Conservation (phyloP, 1,139 yeast species). For the Entelexis paramagnoliae region DNA sequence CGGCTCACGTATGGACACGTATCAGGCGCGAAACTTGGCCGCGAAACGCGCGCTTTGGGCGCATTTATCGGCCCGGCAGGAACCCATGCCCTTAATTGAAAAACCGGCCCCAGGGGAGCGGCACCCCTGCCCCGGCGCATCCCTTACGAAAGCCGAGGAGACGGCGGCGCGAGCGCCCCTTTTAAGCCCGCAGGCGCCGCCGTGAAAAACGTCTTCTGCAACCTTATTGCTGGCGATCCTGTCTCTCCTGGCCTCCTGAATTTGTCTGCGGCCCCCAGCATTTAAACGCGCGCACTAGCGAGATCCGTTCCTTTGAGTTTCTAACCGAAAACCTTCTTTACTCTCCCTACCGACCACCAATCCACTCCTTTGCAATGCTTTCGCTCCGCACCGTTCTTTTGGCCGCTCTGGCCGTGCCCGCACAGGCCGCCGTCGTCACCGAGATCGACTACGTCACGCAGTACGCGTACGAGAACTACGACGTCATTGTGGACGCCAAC, state of each 20-base stretch:
- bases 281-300: not conserved
- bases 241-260: not conserved
- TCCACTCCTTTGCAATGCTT: conserved; percentile 2
- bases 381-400: conserved; percentile 7
- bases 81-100: conserved; percentile 4
- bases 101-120: not conserved
- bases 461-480: conserved; percentile 30
- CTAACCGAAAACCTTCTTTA: not conserved
- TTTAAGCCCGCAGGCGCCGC: not conserved
- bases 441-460: conserved; percentile 30
- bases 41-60: not conserved
- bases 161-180: not conserved
- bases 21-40: not conserved
- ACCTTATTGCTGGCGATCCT: not conserved
- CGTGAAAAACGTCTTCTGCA: not conserved
- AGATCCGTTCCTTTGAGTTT: not conserved
- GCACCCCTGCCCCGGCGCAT: not conserved
- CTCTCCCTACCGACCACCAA: not conserved
- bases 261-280: not conserved
- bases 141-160: conserved; percentile 2
- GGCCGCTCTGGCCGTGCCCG: conserved; percentile 17
- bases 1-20: not conserved
- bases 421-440: conserved; percentile 28
- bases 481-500: conserved; percentile 31
- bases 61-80: not conserved